These are phyloP conservation scores for Xylariaceae sp. DNA, from an alignment of 2,329 filamentous ascomycete genomes.

Conservation along the genomic window DNA sequence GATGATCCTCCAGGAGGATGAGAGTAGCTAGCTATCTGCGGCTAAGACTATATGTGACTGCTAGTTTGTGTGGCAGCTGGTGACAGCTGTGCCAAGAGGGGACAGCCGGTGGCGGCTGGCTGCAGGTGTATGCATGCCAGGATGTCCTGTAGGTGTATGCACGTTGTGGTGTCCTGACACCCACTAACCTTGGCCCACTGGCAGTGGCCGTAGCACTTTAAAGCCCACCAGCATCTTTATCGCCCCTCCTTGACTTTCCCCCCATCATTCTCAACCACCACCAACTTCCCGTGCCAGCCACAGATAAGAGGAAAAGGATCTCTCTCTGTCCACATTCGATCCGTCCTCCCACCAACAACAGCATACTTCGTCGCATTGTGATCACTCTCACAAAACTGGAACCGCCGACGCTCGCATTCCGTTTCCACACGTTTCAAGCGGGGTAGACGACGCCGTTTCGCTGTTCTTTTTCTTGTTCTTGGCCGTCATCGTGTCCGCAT, in stretches of 20 bases:
- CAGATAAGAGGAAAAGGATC: background rate
- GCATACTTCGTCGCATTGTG: slow-evolving; percentile 26
- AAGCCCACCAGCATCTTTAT: background rate
- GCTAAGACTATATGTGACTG: too few species aligned
- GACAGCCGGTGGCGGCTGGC: too few species aligned
- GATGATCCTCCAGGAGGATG: too few species aligned
- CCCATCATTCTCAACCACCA: slow-evolving; percentile 13
- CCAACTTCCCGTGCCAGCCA: slow-evolving; percentile 2
- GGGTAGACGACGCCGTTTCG: slow-evolving; percentile 11
- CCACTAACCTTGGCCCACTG: background rate
- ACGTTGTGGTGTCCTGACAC: too few species aligned
- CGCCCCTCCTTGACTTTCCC: slow-evolving; percentile 12
- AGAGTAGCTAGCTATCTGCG: too few species aligned
- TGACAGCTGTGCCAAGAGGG: too few species aligned
- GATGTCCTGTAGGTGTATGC: too few species aligned
- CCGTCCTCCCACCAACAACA: background rate
- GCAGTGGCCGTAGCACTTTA: too few species aligned
- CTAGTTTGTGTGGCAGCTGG: too few species aligned
- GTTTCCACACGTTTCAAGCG: slow-evolving; percentile 11
- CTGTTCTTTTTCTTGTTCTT: background rate
- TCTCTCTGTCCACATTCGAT: background rate
- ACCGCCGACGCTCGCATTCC: slow-evolving; percentile 9
- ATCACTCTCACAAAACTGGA: slow-evolving; percentile 5
- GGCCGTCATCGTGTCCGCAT: background rate
- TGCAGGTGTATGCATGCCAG: too few species aligned